Evolutionary conservation across 2,329 filamentous ascomycete genomes (phyloP), one percentile per base, ranked within the genome.

Genomic region (Aspergillus carbonarius): DNA sequence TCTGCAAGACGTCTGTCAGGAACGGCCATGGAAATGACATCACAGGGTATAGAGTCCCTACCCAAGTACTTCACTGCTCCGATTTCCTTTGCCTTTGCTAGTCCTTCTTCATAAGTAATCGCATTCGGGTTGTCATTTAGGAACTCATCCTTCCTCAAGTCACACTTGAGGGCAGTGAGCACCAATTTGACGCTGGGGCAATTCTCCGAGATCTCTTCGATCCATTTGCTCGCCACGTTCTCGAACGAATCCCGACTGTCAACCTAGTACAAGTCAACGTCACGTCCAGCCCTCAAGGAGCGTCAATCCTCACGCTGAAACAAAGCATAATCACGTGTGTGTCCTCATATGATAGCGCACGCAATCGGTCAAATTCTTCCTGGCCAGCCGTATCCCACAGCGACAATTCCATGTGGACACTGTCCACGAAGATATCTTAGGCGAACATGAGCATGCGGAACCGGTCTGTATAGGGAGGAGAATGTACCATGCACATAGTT

Each of bases 311-410:
- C 74, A 83, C 91, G 69, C 91, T 95, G 79, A 98, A 99, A 82
- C 95, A 99, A 67, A 99, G 90, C 90, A 99, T 97, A 70, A 99
- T 96, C 46, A 96, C 88, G 73, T 99, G 95, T 54, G 95, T 99
- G 74, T 99, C 95, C 83, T 93, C 95, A 78, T 99, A 99, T 51
- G 93, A 97, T 56, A 99, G 86, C 64, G 92, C 96, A 71, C 95
- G 90, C 76, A 99, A 81, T 54, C 95, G 88, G 79, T 99, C 95
- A 80, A 98, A 99, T 85, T 99, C 95, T 82, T 99, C 95, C 79
- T 99, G 95, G 25, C 95, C 95, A 39, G 95, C 95, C 0, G 95
- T 99, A 76, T 99, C 95, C 95, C 95, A 99, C 60, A 99, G 84
- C 59, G 93, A 97, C 57, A 99, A 84, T 77, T 99, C 95, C 75